These are phyloP conservation scores for Chaetoceros muelleri DNA, from an alignment of 108 stramenopile species.

Conservation along the genomic window DNA sequence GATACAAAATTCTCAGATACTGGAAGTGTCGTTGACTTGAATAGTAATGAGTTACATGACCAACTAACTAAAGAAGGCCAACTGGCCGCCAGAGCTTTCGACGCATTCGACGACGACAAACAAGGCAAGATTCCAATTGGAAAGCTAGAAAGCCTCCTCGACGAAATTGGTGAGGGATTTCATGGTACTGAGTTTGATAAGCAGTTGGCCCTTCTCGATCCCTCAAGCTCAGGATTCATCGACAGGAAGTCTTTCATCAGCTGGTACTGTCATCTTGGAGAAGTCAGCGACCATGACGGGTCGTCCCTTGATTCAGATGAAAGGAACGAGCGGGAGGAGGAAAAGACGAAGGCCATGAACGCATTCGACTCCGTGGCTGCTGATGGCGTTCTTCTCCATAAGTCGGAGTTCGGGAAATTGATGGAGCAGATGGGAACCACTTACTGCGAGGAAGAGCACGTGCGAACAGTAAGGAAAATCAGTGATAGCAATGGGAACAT, in stretches of 20 bases:
- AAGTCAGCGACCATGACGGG: slow-evolving; percentile 23
- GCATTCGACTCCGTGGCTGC: slow-evolving; percentile 27
- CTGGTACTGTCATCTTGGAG: slow-evolving; percentile 52
- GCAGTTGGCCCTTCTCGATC: slow-evolving; percentile 49
- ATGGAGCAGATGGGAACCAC: slow-evolving; percentile 75
- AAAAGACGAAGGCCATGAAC: slow-evolving; percentile 36
- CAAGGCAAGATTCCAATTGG: slow-evolving; percentile 28
- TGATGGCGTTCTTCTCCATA: slow-evolving; percentile 18
- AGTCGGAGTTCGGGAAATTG: slow-evolving; percentile 49
- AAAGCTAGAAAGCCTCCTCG: slow-evolving; percentile 51
- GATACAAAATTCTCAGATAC: no score
- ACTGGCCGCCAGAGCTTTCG: slow-evolving; percentile 31
- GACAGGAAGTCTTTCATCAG: slow-evolving; percentile 34
- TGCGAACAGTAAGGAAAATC: slow-evolving; percentile 45
- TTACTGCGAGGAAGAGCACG: slow-evolving; percentile 81
- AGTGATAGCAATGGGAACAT: slow-evolving; percentile 19
- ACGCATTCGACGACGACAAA: slow-evolving; percentile 29
- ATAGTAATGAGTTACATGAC: no score
- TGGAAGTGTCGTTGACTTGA: no score
- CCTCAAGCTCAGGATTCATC: slow-evolving; percentile 29
- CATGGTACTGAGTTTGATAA: slow-evolving; percentile 68
- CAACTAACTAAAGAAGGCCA: slow-evolving; percentile 3
- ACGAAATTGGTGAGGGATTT: slow-evolving; percentile 75
- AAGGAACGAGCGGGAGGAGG: slow-evolving; percentile 50
- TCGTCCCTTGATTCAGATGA: slow-evolving; percentile 34